Conservation (phyloP, 306 rosid genomes). For the Calophaca sinica region DNA sequence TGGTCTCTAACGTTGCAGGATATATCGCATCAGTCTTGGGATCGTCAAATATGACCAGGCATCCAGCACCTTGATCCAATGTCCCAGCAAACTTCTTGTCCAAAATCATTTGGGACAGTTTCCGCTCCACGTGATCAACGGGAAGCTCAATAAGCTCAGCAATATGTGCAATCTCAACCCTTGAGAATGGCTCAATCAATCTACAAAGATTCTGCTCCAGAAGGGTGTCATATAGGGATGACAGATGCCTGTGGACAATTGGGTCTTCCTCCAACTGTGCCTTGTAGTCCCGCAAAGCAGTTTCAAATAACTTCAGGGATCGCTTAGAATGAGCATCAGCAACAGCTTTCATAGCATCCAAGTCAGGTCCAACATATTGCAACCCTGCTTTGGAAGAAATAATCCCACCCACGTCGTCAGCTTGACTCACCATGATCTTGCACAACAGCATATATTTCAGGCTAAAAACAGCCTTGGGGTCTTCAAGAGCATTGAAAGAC, state of each 20-base stretch:
- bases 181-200: conserved; percentile 92
- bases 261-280: conserved; percentile 96
- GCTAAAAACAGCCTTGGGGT: conserved; percentile 90
- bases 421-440: conserved; percentile 92
- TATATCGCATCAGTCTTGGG: conserved; percentile 64
- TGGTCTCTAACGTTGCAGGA: conserved; percentile 80
- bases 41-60: conserved; percentile 66
- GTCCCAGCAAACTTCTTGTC: conserved; percentile 81
- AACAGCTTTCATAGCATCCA: conserved; percentile 98
- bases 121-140: conserved; percentile 63
- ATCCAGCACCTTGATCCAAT: conserved; percentile 92
- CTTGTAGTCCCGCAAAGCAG: conserved; percentile 76
- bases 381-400: conserved; percentile 92
- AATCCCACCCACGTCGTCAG: conserved; percentile 87
- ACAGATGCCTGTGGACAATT: conserved; percentile 90
- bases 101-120: conserved; percentile 69
- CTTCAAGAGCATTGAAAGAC: conserved; percentile 91
- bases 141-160: conserved; percentile 92
- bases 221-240: conserved; percentile 84
- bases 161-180: conserved; percentile 89
- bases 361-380: conserved; percentile 83
- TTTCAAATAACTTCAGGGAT: conserved; percentile 84
- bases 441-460: conserved; percentile 93
- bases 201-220: conserved; percentile 96
- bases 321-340: conserved; percentile 95